Evolutionary conservation across 768 basidiomycete genomes (phyloP), one percentile per base, ranked within the genome.

Genomic region (Hypsizygus marmoreus): DNA sequence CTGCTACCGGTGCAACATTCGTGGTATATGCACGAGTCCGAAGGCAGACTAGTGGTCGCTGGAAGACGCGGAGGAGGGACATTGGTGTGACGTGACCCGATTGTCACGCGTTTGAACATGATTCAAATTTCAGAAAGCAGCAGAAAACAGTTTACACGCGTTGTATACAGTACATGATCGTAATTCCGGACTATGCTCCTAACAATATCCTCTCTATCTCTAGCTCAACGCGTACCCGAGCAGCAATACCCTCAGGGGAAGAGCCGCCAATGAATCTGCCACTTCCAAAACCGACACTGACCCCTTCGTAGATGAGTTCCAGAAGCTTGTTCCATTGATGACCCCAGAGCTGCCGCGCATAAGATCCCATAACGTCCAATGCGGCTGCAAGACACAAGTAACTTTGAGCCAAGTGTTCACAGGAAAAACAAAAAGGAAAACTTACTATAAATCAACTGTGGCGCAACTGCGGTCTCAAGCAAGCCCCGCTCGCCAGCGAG

Each of bases 321-420:
- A 92, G 72, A 40, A 91, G 64, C 61, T 91, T 91, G 47, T 82
- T 65, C 82, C 86, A 91, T 62, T 91, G 89, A 29, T 71, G 66
- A n/a, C 89, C 89, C 83, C 85, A 91, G 7, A 86, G 65, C 20
- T 72, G 64, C 44, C 70, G 70, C 7, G 84, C 86, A 38, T 80
- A 71, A 19, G 70, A 50, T 2, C 90, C 88, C 53, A 84, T 73
- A 23, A 89, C 85, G 40, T 89, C 86, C 19, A 91, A 63, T 13
- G 77, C 88, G 54, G 79, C 88, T 91, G 48, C 3, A 42, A 30
- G 47, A 43, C 13, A 46, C 26, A 34, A 7, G 48, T 23, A 23
- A 51, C 37, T 42, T 36, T 40, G 17, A 31, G 53, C 46, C 37
- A 60, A 20, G 26, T 17, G 26, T 20, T 37, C 45, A 40, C 19